Conservation (phyloP, 495 filamentous ascomycete species). For the Aspergillus carlsbadensis region DNA sequence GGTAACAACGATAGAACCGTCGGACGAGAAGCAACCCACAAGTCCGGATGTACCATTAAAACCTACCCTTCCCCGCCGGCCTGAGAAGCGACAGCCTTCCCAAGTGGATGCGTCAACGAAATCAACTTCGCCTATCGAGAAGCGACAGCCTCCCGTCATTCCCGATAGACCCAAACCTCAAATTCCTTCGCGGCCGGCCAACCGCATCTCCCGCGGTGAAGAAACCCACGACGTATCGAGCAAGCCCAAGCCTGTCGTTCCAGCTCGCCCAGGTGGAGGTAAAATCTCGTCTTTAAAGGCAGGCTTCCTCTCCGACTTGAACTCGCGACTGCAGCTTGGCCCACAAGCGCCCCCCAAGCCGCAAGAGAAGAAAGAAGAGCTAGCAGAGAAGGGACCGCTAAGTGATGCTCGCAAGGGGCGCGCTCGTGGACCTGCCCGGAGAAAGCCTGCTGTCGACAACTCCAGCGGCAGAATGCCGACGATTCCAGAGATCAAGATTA, state of each 20-base stretch:
- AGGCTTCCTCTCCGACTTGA: conserved; percentile 87
- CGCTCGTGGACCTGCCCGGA: conserved; percentile 81
- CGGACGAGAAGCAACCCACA: conserved; percentile 48
- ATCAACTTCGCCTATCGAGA: conserved; percentile 44
- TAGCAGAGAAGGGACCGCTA: conserved; percentile 72
- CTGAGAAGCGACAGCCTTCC: conserved; percentile 39
- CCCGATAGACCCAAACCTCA: conserved; percentile 78
- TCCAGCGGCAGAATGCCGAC: conserved; percentile 30
- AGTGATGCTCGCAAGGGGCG: conserved; percentile 85
- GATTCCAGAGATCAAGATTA: conserved; percentile 46
- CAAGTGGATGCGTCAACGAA: conserved; percentile 31
- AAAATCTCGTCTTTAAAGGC: conserved; percentile 91
- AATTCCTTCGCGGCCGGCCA: conserved; percentile 69
- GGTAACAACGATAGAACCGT: conserved; percentile 74
- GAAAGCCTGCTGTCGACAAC: conserved; percentile 59
- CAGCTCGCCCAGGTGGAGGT: conserved; percentile 70
- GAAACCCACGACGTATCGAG: conserved; percentile 28
- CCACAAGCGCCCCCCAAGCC: conserved; percentile 69
- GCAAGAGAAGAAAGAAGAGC: conserved; percentile 60
- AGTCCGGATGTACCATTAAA: conserved; percentile 40
- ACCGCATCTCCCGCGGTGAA: conserved; percentile 39
- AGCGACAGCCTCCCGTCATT: conserved; percentile 52
- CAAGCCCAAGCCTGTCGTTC: conserved; percentile 74
- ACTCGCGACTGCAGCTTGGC: conserved; percentile 79
- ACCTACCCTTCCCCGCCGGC: conserved; percentile 45